These are phyloP conservation scores for Porphyrellus cyaneotinctus DNA, from an alignment of 768 basidiomycete species.

Conservation along the genomic window DNA sequence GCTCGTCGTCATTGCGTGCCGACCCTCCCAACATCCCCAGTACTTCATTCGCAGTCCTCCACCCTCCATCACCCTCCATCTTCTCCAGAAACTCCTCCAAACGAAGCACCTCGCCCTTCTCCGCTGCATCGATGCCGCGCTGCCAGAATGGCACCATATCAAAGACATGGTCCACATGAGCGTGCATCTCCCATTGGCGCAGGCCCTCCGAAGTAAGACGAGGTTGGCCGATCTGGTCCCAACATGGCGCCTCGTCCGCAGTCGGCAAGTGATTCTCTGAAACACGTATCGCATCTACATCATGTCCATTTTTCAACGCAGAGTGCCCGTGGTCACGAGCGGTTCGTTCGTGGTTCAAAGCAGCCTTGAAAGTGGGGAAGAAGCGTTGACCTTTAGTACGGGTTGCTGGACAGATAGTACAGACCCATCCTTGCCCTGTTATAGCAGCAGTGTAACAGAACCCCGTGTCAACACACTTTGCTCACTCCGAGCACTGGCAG, in stretches of 20 bases:
- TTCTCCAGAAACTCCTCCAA: conserved; percentile 45
- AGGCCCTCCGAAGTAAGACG: conserved; percentile 30
- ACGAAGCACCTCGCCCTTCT: conserved; percentile 39
- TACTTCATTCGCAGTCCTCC: conserved; percentile 28
- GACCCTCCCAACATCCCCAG: conserved; percentile 27
- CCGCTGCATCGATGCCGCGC: conserved; percentile 44
- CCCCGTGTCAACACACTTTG: neutral
- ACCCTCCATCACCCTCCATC: conserved; percentile 35
- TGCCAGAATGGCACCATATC: conserved; percentile 56
- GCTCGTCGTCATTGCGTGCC: neutral
- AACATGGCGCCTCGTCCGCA: conserved; percentile 19
- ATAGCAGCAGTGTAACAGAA: conserved; percentile 5
- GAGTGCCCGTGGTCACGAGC: conserved; percentile 16
- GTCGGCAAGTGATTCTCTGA: conserved; percentile 9
- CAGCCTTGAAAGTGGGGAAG: conserved; percentile 26
- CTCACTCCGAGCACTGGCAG: neutral
- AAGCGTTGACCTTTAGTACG: conserved; percentile 15
- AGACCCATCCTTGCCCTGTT: conserved; percentile 32
- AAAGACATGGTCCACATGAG: conserved; percentile 43
- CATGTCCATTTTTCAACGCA: neutral
- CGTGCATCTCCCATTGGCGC: conserved; percentile 27
- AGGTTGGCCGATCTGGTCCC: conserved; percentile 29
- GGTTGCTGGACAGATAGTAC: conserved; percentile 29
- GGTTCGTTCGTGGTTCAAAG: conserved; percentile 31
- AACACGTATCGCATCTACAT: neutral